Conservation (phyloP, 2,329 filamentous ascomycete genomes). For the Myotisia sp. region DNA sequence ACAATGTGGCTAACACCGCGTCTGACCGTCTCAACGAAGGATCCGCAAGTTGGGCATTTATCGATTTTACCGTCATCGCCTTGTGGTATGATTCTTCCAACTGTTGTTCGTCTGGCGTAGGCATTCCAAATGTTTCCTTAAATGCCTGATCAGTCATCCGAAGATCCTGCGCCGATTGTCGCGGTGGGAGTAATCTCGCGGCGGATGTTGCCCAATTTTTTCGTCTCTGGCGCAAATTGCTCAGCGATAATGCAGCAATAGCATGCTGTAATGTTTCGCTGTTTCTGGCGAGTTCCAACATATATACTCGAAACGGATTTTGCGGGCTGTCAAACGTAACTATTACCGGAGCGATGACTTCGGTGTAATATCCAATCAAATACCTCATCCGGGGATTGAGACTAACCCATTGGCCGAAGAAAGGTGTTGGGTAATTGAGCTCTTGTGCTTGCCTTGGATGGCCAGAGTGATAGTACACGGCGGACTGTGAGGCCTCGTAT, state of each 20-base stretch:
- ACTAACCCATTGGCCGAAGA: conserved; percentile 36
- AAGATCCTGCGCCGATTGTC: conserved; percentile 35
- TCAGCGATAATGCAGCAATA: conserved; percentile 75
- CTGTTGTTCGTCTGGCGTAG: conserved; percentile 44
- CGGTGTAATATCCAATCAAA: conserved; percentile 86
- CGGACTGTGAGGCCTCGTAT: too few relatives aligned
- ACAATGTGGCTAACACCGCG: conserved; percentile 71
- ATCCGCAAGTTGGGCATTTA: conserved; percentile 75
- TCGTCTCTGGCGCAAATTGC: conserved; percentile 74
- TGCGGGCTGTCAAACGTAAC: conserved; percentile 75
- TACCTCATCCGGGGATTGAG: conserved; percentile 67
- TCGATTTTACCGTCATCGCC: conserved; percentile 62
- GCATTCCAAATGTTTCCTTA: conserved; percentile 28
- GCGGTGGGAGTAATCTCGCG: conserved; percentile 36
- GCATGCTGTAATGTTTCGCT: conserved; percentile 83
- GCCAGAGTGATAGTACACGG: too few relatives aligned
- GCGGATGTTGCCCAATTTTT: conserved; percentile 41
- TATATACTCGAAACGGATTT: conserved; percentile 75
- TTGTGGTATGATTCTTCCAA: conserved; percentile 74
- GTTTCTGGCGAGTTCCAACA: conserved; percentile 60
- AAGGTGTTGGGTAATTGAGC: too few relatives aligned
- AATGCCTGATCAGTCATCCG: conserved; percentile 27
- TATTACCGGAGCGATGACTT: conserved; percentile 80
- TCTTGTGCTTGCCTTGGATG: too few relatives aligned
- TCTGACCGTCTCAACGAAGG: conserved; percentile 62